Base-by-base conservation (phyloP, 306 rosid species). In the Rosa rugosa region DNA sequence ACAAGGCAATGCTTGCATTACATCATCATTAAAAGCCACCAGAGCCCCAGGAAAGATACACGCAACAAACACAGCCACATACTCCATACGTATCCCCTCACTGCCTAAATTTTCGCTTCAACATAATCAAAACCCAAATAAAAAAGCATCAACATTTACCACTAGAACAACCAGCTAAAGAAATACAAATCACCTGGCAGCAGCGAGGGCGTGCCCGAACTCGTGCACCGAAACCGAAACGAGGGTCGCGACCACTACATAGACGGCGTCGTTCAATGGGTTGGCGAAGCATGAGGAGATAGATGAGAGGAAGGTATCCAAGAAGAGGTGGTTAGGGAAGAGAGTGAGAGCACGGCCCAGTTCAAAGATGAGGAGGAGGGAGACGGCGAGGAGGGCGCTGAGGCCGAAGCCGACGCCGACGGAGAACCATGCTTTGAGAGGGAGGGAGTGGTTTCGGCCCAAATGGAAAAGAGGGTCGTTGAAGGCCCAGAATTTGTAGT, bases 1-100 rank as follows among this genome's bases (percentile, higher is more conserved):
- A 78, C 77, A 84, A 9, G 94, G 85, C 11, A 85, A 77, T 47
- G 66, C 80, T 71, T 87, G 91, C 80, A 94, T 84, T 59, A 79
- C 80, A 34, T 92, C 91, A 25, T 74, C 77, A 79, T 90, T 81
- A 68, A 92, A 92, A 74, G 97, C 97, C 66, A 92, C 96, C 83
- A 94, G 85, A 66, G 96, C 96, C 75, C 98, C 98, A 53, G 98
- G 98, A 89, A 94, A 89, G 56, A 90, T 79, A 73, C 86, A 63
- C 60, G 91, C 97, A n/a, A 92, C 51, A 83, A 94, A 94, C 83
- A 92, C 72, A 62, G 96, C 93, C 60, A 94, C 73, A 82, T 94
- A 94, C 84, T 94, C 97, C 89, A 90, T 80, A 78, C 84, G 91
- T 41, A 90, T 78, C 75, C 94, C 92, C 85, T 94, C 98, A 78